Percentiles rank a stretch among this genome's conserved stretches.
phyloP scores from a whole-genome alignment of 768 basidiomycete genomes.

The Leccinum uliginosum region DNA sequence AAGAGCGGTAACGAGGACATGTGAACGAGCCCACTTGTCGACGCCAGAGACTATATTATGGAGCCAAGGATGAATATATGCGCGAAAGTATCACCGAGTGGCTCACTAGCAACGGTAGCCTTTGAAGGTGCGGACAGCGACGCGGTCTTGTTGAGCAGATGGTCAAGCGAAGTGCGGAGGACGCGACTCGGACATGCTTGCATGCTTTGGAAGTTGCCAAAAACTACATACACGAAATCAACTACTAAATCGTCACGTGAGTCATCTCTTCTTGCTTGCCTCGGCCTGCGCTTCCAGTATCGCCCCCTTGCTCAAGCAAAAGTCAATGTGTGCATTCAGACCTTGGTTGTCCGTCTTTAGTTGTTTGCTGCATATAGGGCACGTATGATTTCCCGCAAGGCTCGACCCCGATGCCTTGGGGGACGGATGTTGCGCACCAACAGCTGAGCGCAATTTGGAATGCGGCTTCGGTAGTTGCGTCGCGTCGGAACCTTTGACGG shows the following conservation, averaged over 20 bases:
- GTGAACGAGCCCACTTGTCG: conserved; percentile 50
- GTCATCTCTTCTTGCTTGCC: conserved; percentile 17
- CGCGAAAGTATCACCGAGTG: neutral
- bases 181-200: conserved; percentile 16
- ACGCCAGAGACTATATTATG: conserved; percentile 50
- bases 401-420: conserved; percentile 13
- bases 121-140: conserved; percentile 36
- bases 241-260: conserved; percentile 18
- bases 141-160: conserved; percentile 45
- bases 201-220: conserved; percentile 18
- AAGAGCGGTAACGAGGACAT: conserved; percentile 63
- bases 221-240: neutral
- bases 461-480: neutral
- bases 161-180: neutral
- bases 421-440: neutral
- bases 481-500: conserved; percentile 8
- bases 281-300: conserved; percentile 64
- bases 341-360: conserved; percentile 69
- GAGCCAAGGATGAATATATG: conserved; percentile 2
- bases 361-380: conserved; percentile 67
- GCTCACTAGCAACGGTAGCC: conserved; percentile 49
- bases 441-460: conserved; percentile 15
- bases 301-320: conserved; percentile 75
- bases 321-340: conserved; percentile 86
- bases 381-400: conserved; percentile 37